phyloP scores from a whole-genome alignment of 2,329 filamentous ascomycete species.

The Colletotrichum camelliae region DNA sequence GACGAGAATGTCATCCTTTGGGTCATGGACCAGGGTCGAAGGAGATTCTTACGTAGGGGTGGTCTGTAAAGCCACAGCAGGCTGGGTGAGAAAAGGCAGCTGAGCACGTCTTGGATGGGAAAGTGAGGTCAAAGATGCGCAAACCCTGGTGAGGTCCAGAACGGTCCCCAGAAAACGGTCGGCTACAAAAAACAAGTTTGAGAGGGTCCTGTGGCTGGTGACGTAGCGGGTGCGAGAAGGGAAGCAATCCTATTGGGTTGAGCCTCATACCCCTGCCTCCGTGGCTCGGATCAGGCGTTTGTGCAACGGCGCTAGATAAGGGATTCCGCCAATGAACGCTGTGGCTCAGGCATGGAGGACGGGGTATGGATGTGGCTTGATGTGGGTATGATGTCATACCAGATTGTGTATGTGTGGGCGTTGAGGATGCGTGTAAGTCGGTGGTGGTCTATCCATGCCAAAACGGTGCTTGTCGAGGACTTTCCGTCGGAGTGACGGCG shows the following conservation, averaged over 20 bases:
- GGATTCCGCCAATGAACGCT: background rate
- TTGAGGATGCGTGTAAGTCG: background rate
- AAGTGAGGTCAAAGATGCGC: background rate
- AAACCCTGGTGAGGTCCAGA: background rate
- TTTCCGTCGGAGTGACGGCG: background rate
- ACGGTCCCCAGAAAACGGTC: background rate
- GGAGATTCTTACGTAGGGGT: background rate
- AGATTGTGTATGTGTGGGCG: background rate
- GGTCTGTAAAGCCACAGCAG: background rate
- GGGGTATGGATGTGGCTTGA: slow-evolving; percentile 13
- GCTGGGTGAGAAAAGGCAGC: background rate
- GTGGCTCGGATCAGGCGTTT: background rate
- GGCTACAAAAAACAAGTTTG: slow-evolving; percentile 14
- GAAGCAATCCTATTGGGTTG: slow-evolving; percentile 2
- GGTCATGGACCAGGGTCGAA: background rate
- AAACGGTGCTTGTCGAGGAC: background rate
- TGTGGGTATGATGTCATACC: slow-evolving; percentile 8
- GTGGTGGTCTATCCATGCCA: background rate
- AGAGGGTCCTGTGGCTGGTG: slow-evolving; percentile 20
- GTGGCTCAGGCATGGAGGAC: background rate
- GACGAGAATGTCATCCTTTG: background rate
- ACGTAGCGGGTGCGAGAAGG: background rate
- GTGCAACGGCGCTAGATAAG: background rate
- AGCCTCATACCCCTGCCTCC: slow-evolving; percentile 15
- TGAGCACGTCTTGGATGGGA: background rate